These are phyloP conservation scores for Euphorbia celastroides DNA, from an alignment of 441 rosid genomes.

Conservation along the genomic window DNA sequence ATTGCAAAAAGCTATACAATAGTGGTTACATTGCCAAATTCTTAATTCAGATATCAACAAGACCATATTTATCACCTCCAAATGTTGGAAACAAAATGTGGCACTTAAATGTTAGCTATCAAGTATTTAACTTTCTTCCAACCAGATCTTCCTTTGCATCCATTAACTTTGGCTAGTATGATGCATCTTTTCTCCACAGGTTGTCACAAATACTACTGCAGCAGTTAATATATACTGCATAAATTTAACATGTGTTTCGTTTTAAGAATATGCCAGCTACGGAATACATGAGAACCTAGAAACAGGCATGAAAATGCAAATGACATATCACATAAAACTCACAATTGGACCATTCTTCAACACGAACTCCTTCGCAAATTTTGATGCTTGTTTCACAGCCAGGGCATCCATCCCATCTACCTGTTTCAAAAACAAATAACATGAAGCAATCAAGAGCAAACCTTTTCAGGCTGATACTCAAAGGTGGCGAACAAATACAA, in stretches of 20 bases:
- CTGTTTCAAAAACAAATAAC: conserved; percentile 30
- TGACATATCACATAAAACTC: conserved; percentile 27
- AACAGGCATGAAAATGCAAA: not conserved
- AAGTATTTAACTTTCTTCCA: not conserved
- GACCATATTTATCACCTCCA: not conserved
- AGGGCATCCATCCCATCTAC: conserved; percentile 97
- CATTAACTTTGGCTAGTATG: not conserved
- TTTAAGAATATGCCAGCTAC: not conserved
- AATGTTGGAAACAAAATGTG: not conserved
- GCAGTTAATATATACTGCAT: not conserved
- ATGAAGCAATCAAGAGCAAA: not conserved
- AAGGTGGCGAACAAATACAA: not conserved
- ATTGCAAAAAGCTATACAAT: not conserved
- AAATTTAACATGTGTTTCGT: not conserved
- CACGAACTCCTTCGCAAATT: conserved; percentile 85
- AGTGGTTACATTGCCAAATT: not conserved
- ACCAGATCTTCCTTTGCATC: not conserved
- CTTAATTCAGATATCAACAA: not conserved
- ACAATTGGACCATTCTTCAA: conserved; percentile 94
- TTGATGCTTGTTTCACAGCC: conserved; percentile 95
- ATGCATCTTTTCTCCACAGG: not conserved
- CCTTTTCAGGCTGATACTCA: not conserved
- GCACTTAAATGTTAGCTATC: not conserved
- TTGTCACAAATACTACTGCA: not conserved
- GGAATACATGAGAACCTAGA: not conserved